Evolutionary conservation across 345 rosid species (phyloP).

Genomic region (Murraya koenigii): DNA sequence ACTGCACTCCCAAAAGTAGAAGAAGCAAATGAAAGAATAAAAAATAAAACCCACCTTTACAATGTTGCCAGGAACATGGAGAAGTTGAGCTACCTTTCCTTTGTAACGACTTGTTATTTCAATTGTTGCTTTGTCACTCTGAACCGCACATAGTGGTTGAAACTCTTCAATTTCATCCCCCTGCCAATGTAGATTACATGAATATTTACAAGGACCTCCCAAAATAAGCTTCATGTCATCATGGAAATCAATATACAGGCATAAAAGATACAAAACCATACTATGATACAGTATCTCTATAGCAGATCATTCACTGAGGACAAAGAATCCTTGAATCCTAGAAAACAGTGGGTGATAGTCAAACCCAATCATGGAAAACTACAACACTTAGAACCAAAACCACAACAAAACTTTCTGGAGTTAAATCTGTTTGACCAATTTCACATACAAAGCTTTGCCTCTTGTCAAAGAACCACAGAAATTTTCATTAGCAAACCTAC

Average conservation of each 20-base stretch:
- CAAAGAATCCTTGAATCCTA: not conserved
- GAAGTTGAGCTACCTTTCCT: constrained; percentile 65
- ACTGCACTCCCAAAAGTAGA: not conserved
- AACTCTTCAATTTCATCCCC: constrained; percentile 87
- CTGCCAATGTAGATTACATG: constrained; percentile 35
- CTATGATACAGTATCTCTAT: not conserved
- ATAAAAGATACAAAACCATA: not conserved
- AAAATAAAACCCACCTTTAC: constrained; percentile 57
- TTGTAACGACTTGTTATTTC: constrained; percentile 93
- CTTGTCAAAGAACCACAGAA: not conserved
- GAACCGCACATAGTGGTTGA: constrained; percentile 96
- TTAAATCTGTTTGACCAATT: not conserved
- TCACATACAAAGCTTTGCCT: not conserved
- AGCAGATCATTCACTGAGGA: not conserved
- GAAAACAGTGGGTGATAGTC: not conserved
- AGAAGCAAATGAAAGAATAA: not conserved
- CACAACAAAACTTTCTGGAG: not conserved
- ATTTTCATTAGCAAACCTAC: not conserved
- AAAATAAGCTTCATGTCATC: not conserved
- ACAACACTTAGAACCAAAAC: not conserved
- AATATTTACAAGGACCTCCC: not conserved
- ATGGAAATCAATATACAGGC: not conserved
- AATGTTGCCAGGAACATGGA: constrained; percentile 70
- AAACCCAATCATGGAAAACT: not conserved
- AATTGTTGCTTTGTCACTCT: constrained; percentile 95